Evolutionary conservation across 2,329 filamentous ascomycete species (phyloP).

Genomic region (Cryphonectria radicalis): DNA sequence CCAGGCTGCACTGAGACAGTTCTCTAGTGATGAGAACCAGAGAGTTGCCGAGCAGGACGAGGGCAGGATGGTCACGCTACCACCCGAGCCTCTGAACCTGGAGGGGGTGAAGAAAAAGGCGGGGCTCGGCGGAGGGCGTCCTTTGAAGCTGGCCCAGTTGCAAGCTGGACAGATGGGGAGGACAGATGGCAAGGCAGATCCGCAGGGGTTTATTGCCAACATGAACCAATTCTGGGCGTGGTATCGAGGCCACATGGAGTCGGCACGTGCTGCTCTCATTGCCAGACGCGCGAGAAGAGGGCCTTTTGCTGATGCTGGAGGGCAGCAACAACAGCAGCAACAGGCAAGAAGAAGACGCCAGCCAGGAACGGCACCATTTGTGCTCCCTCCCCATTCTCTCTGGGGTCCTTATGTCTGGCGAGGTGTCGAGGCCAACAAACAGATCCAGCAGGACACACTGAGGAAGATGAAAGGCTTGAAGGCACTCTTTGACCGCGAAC

Average conservation of each 20-base stretch:
- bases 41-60: constrained; percentile 38
- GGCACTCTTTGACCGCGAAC: constrained; percentile 34
- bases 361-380: neutral
- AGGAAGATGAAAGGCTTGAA: constrained; percentile 34
- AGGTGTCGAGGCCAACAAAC: constrained; percentile 27
- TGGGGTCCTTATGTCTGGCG: constrained; percentile 35
- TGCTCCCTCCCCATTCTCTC: constrained; percentile 33
- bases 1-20: constrained; percentile 46
- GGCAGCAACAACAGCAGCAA: too few relatives aligned
- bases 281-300: neutral
- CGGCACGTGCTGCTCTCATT: constrained; percentile 27
- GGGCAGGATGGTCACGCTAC: constrained; percentile 45
- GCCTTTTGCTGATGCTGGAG: neutral
- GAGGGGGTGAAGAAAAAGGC: constrained; percentile 31
- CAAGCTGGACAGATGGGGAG: constrained; percentile 16
- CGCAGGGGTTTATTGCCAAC: constrained; percentile 28
- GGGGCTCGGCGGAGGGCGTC: constrained; percentile 18
- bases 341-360: neutral
- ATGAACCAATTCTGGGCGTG: constrained; percentile 29
- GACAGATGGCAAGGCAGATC: constrained; percentile 29
- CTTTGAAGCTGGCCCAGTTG: constrained; percentile 17
- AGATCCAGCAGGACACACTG: constrained; percentile 37
- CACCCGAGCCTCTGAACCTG: constrained; percentile 33
- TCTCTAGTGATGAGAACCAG: constrained; percentile 45
- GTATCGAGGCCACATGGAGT: constrained; percentile 9